Percentiles rank a stretch among this genome's conserved stretches.
phyloP scores from a whole-genome alignment of 2,329 filamentous ascomycete species.

The Penicillium vulpinum region DNA sequence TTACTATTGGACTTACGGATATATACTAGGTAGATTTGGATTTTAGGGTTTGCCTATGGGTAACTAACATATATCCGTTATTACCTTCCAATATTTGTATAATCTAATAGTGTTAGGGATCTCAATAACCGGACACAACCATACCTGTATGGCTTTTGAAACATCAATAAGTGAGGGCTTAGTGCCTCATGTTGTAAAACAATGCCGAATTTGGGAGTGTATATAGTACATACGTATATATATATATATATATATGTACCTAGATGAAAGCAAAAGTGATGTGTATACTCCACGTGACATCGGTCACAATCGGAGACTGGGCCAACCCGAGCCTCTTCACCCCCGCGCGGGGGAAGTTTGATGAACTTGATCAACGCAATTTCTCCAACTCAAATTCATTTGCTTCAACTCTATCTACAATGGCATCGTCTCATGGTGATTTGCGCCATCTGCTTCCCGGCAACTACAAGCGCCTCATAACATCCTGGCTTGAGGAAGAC shows the following conservation, averaged over 20 bases:
- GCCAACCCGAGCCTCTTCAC: conserved; percentile 2
- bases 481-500: conserved; percentile 90
- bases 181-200: no score
- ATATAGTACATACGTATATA: no score
- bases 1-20: not conserved
- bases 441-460: conserved; percentile 75
- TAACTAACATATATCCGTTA: not conserved
- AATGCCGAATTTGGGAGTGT: not conserved
- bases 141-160: no score
- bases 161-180: no score
- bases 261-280: no score
- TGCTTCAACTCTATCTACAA: conserved; percentile 25
- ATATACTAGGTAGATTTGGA: no score
- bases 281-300: conserved; percentile 3
- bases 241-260: no score
- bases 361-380: not conserved
- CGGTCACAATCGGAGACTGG: conserved; percentile 1
- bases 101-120: no score
- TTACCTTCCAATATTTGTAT: no score
- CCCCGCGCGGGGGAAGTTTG: conserved; percentile 10
- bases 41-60: not conserved
- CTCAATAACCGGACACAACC: not conserved
- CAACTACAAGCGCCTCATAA: conserved; percentile 78
- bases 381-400: not conserved
- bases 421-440: conserved; percentile 60